Percentiles rank a stretch among this genome's conserved stretches.
Evolutionary conservation across 2,329 filamentous ascomycete genomes (phyloP).

Genomic region (Venturia asperata): DNA sequence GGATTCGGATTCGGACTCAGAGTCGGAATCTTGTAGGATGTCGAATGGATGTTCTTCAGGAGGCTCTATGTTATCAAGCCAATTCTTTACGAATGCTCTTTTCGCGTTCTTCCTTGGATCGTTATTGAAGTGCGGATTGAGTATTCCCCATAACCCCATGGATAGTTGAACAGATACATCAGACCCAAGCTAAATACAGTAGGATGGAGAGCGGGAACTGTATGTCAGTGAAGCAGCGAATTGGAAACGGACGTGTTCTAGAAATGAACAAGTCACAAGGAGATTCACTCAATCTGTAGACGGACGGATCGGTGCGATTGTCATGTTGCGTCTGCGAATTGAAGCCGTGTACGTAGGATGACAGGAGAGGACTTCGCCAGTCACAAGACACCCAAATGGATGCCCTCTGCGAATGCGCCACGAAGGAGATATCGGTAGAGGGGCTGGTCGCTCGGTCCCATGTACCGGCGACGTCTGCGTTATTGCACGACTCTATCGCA

Average conservation of each 20-base stretch:
- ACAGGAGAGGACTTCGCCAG: not conserved
- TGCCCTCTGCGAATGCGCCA: constrained; percentile 5
- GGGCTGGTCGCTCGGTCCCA: not conserved
- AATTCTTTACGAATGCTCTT: constrained; percentile 17
- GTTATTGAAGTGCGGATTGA: constrained; percentile 7
- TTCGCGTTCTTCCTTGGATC: constrained; percentile 9
- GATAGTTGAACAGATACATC: not conserved
- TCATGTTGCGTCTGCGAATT: constrained; percentile 2
- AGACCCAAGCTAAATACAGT: not conserved
- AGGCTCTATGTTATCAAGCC: constrained; percentile 17
- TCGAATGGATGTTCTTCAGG: constrained; percentile 8
- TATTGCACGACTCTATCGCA: not conserved
- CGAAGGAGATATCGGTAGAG: not conserved
- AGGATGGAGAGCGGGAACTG: not conserved
- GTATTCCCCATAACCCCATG: constrained; percentile 19
- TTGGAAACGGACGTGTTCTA: not conserved
- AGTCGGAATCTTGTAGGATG: not conserved
- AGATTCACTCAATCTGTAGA: constrained; percentile 1
- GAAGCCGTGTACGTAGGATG: not conserved
- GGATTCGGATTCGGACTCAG: not conserved
- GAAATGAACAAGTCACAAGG: not conserved
- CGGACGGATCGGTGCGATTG: not conserved
- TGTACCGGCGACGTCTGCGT: not conserved
- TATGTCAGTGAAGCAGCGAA: not conserved
- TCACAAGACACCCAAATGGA: constrained; percentile 3